Evolutionary conservation across 345 rosid species (phyloP).

Genomic region (Linum lewisii): DNA sequence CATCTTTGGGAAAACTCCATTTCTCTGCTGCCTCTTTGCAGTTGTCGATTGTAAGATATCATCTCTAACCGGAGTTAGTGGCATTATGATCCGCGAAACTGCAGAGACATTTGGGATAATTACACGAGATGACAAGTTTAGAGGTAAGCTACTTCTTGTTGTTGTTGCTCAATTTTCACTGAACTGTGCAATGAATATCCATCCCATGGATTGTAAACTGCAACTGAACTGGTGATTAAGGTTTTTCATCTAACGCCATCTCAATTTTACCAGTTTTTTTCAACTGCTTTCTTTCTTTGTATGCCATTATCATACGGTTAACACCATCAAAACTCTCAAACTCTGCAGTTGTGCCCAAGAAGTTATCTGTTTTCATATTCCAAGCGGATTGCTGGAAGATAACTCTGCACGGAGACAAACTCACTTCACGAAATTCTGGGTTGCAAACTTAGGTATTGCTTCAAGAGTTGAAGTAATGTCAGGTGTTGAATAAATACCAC

Average conservation of each 20-base stretch:
- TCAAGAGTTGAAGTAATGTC: too few species aligned
- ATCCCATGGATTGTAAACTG: not conserved
- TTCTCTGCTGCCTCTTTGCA: slow-evolving; percentile 24
- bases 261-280: too few species aligned
- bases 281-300: not conserved
- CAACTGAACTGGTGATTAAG: not conserved
- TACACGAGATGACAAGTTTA: slow-evolving; percentile 47
- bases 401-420: slow-evolving; percentile 70
- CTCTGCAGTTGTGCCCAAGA: slow-evolving; percentile 73
- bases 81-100: slow-evolving; percentile 90
- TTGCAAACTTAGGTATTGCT: slow-evolving; percentile 18
- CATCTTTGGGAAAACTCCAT: not conserved
- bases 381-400: slow-evolving; percentile 78
- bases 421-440: slow-evolving; percentile 44
- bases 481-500: too few species aligned
- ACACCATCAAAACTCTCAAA: not conserved
- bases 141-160: slow-evolving; percentile 28
- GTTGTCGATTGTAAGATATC: slow-evolving; percentile 64
- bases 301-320: not conserved
- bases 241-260: not conserved
- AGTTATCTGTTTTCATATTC: slow-evolving; percentile 50
- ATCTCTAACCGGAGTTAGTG: slow-evolving; percentile 54
- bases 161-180: not conserved
- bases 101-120: slow-evolving; percentile 77
- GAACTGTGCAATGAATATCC: not conserved